Conservation (phyloP, 192 early-diverging fungal species). For the Endogone sp. region DNA sequence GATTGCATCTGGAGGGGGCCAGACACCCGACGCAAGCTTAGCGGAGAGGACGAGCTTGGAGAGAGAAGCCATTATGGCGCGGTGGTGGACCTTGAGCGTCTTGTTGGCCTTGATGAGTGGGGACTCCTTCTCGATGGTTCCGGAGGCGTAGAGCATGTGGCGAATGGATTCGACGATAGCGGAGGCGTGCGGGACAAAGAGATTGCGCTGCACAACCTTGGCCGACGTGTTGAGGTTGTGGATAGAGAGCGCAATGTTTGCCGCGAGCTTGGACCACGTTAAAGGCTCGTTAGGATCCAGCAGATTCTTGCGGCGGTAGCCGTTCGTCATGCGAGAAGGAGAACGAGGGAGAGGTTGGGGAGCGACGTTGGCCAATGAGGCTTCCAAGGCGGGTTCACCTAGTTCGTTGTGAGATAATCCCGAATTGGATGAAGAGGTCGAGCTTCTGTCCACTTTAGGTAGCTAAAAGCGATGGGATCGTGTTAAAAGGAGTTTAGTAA, state of each 20-base stretch:
- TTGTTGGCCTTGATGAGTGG: slow-evolving; percentile 60
- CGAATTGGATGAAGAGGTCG: neutral
- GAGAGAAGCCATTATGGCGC: slow-evolving; percentile 72
- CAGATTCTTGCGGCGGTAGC: neutral
- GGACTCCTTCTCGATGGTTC: slow-evolving; percentile 65
- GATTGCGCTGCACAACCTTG: slow-evolving; percentile 44
- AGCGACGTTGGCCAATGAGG: slow-evolving; percentile 7
- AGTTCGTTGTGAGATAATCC: too few species aligned
- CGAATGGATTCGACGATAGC: slow-evolving; percentile 75
- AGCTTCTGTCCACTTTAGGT: neutral
- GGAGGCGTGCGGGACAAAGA: slow-evolving; percentile 52
- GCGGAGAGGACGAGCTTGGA: slow-evolving; percentile 83
- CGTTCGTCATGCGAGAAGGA: slow-evolving; percentile 11
- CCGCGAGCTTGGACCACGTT: slow-evolving; percentile 50
- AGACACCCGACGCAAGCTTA: slow-evolving; percentile 79
- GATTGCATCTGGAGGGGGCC: slow-evolving; percentile 74
- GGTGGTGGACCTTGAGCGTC: slow-evolving; percentile 65
- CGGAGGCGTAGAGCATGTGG: slow-evolving; percentile 81
- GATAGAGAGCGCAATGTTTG: slow-evolving; percentile 42
- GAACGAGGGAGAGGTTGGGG: slow-evolving; percentile 10
- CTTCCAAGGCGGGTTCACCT: too few species aligned
- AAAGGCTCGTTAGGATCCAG: slow-evolving; percentile 24
- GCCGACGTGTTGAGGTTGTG: slow-evolving; percentile 50
- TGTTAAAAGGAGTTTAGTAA: too few species aligned
- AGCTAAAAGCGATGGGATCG: neutral